Evolutionary conservation across 495 filamentous ascomycete genomes (phyloP).

Genomic region (Evernia prunastri): DNA sequence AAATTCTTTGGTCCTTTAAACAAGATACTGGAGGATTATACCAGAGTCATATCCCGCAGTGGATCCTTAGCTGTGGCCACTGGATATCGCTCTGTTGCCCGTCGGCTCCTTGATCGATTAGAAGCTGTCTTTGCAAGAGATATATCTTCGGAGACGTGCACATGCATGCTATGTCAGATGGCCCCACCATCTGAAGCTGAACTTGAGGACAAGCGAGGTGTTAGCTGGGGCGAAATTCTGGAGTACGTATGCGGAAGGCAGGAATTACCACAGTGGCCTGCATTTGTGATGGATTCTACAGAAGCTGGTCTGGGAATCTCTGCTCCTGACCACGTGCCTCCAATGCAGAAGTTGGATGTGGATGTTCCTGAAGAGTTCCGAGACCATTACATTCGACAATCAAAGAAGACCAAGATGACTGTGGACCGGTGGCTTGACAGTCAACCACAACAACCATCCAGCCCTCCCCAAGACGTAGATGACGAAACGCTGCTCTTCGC

Average conservation of each 20-base stretch:
- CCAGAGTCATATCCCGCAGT: slow-evolving; percentile 67
- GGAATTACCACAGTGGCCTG: slow-evolving; percentile 80
- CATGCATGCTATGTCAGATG: slow-evolving; percentile 68
- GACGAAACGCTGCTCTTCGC: slow-evolving; percentile 90
- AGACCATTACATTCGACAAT: slow-evolving; percentile 81
- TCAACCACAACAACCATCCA: slow-evolving; percentile 63
- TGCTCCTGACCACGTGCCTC: slow-evolving; percentile 46
- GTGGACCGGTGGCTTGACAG: slow-evolving; percentile 82
- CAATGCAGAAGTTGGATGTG: slow-evolving; percentile 79
- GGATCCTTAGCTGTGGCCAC: slow-evolving; percentile 94
- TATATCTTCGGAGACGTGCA: slow-evolving; percentile 73
- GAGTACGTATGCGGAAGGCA: slow-evolving; percentile 84
- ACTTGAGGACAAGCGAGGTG: slow-evolving; percentile 52
- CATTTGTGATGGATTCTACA: slow-evolving; percentile 60
- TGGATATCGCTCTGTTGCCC: slow-evolving; percentile 89
- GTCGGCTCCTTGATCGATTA: slow-evolving; percentile 82
- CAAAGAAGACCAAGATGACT: slow-evolving; percentile 72
- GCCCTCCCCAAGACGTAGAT: slow-evolving; percentile 76
- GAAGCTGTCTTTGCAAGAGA: slow-evolving; percentile 91
- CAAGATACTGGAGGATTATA: slow-evolving; percentile 76
- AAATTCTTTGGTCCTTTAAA: slow-evolving; percentile 73
- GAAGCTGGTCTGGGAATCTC: slow-evolving; percentile 50
- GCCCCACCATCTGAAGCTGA: slow-evolving; percentile 38
- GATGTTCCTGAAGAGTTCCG: slow-evolving; percentile 88
- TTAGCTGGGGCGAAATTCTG: slow-evolving; percentile 96